A percentile compares a stretch with the other conserved stretches of the same genome.
These are phyloP conservation scores for Kodamaea leandrae DNA, from an alignment of 805 yeast species.

Conservation along the genomic window DNA sequence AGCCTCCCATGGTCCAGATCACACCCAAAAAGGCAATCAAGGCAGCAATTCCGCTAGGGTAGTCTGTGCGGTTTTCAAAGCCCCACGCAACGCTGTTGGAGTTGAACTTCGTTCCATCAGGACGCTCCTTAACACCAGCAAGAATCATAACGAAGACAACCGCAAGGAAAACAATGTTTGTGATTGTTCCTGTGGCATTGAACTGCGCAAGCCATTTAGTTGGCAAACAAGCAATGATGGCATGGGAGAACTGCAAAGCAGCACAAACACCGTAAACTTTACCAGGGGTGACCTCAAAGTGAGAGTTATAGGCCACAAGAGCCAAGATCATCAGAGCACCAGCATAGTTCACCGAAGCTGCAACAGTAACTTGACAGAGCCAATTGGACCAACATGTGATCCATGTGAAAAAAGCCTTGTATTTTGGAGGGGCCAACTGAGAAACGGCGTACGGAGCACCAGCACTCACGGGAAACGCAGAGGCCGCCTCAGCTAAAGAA, in stretches of 20 bases:
- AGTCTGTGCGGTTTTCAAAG: slow-evolving; percentile 57
- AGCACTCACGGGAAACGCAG: slow-evolving; percentile 65
- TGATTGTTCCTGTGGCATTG: slow-evolving; percentile 48
- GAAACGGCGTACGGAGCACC: slow-evolving; percentile 71
- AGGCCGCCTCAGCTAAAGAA: slow-evolving; percentile 62
- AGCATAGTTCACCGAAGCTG: slow-evolving; percentile 59
- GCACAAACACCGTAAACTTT: slow-evolving; percentile 51
- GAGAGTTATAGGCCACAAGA: slow-evolving; percentile 39
- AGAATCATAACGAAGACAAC: slow-evolving; percentile 54
- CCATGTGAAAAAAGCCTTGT: slow-evolving; percentile 58
- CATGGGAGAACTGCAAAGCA: slow-evolving; percentile 49
- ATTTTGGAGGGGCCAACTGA: slow-evolving; percentile 55
- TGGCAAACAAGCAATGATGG: slow-evolving; percentile 50
- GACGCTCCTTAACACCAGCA: slow-evolving; percentile 6
- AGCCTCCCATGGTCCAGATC: slow-evolving; percentile 73
- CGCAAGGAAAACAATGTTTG: slow-evolving; percentile 48
- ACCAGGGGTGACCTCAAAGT: slow-evolving; percentile 44
- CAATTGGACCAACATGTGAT: slow-evolving; percentile 63
- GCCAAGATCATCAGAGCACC: slow-evolving; percentile 59
- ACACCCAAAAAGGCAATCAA: slow-evolving; percentile 58
- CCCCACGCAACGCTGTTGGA: slow-evolving; percentile 51
- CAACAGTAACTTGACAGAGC: slow-evolving; percentile 60
- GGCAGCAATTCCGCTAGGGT: slow-evolving; percentile 58
- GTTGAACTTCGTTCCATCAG: slow-evolving; percentile 46
- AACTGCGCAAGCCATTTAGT: slow-evolving; percentile 53